Percentiles rank a stretch among this genome's conserved stretches.
Evolutionary conservation across 495 filamentous ascomycete genomes (phyloP).

Genomic region (Lasiosphaeria ovina): DNA sequence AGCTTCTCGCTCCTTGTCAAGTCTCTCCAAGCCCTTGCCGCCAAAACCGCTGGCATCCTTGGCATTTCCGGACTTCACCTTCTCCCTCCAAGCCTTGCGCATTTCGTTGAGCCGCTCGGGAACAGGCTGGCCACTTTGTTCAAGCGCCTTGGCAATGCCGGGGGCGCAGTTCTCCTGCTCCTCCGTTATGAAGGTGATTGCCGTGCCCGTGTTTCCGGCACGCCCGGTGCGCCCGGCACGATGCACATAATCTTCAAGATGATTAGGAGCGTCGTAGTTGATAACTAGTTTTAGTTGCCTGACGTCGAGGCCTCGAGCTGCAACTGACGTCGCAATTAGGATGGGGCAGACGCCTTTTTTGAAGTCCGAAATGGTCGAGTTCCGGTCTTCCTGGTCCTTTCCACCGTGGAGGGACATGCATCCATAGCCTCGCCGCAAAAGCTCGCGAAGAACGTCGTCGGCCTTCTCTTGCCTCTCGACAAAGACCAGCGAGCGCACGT

Average conservation of each 20-base stretch:
- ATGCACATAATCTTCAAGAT: conserved; percentile 97
- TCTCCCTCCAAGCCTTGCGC: conserved; percentile 72
- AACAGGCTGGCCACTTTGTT: conserved; percentile 79
- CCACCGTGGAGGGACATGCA: conserved; percentile 96
- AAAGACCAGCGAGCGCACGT: conserved; percentile 86
- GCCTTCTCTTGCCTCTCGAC: conserved; percentile 94
- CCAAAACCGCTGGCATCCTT: conserved; percentile 89
- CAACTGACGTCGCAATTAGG: conserved; percentile 92
- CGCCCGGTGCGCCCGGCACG: conserved; percentile 91
- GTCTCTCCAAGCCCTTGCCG: conserved; percentile 86
- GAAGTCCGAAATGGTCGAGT: conserved; percentile 93
- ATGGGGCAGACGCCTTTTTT: conserved; percentile 87
- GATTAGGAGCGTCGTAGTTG: conserved; percentile 95
- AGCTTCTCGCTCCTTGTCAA: conserved; percentile 87
- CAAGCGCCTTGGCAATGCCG: conserved; percentile 90
- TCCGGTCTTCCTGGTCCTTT: conserved; percentile 92
- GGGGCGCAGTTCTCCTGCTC: conserved; percentile 88
- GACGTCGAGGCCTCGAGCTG: conserved; percentile 92
- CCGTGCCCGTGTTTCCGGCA: conserved; percentile 91
- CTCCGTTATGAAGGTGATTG: conserved; percentile 89
- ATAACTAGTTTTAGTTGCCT: conserved; percentile 95
- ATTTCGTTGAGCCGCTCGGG: conserved; percentile 63
- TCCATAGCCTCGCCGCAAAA: conserved; percentile 87
- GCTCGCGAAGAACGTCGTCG: conserved; percentile 74
- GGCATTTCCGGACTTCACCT: conserved; percentile 88